Evolutionary conservation across 768 basidiomycete genomes (phyloP).

Genomic region (Termitomyces sp.): DNA sequence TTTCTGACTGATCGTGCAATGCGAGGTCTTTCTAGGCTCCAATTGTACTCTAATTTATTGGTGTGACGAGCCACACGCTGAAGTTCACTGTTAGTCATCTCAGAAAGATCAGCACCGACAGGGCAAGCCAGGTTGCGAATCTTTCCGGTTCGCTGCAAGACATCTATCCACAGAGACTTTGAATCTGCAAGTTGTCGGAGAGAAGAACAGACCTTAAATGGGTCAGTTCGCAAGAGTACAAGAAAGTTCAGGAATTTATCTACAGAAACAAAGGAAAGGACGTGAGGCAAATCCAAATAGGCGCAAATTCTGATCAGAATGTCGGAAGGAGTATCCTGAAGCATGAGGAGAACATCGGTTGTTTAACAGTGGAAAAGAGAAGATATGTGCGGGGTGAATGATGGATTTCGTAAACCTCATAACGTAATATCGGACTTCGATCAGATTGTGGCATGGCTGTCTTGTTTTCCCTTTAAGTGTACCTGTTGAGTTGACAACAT

Average conservation of each 20-base stretch:
- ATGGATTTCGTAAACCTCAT: too few species aligned
- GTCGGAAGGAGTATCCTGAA: conserved; percentile 5
- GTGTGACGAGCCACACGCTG: not conserved
- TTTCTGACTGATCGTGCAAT: not conserved
- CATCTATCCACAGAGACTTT: not conserved
- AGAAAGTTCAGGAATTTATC: not conserved
- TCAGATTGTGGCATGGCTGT: not conserved
- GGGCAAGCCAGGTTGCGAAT: not conserved
- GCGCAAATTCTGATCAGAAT: conserved; percentile 3
- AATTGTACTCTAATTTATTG: not conserved
- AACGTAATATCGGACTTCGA: not conserved
- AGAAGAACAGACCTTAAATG: conserved; percentile 10
- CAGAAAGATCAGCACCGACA: not conserved
- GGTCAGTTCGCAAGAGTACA: not conserved
- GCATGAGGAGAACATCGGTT: not conserved
- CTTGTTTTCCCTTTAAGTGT: not conserved
- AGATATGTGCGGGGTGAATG: too few species aligned
- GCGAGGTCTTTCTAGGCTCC: not conserved
- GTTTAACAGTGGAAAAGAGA: too few species aligned
- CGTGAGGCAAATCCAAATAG: conserved; percentile 8
- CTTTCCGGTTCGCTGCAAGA: not conserved
- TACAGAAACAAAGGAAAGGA: conserved; percentile 9
- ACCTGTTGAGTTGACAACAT: not conserved
- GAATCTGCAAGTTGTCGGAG: conserved; percentile 5
- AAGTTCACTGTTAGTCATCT: not conserved